phyloP scores from a whole-genome alignment of 2,329 filamentous ascomycete species.

The Stagonosporopsis chrysanthemi region DNA sequence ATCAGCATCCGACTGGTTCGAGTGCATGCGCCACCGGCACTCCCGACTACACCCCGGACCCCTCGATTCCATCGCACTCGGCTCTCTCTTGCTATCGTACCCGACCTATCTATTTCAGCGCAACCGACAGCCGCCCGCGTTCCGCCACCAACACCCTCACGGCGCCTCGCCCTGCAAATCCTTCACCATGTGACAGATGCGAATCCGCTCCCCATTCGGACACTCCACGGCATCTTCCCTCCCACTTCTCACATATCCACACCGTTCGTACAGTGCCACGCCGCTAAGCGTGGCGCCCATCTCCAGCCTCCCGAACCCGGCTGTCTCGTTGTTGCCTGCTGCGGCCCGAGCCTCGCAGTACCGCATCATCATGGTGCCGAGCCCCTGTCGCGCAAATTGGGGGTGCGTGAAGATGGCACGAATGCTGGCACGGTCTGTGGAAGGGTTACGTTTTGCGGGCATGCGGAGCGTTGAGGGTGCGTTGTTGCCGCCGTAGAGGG shows the following conservation, averaged over 20 bases:
- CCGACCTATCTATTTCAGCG: too few relatives aligned
- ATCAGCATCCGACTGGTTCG: neutral
- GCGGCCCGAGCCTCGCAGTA: slow-evolving; percentile 42
- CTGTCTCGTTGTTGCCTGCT: slow-evolving; percentile 22
- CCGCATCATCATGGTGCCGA: slow-evolving; percentile 51
- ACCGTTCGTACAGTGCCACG: slow-evolving; percentile 45
- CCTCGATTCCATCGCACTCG: neutral
- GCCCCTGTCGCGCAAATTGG: slow-evolving; percentile 35
- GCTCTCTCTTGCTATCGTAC: too few relatives aligned
- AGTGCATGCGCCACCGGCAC: neutral
- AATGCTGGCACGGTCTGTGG: slow-evolving; percentile 42
- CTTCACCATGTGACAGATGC: slow-evolving; percentile 47
- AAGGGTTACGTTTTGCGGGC: slow-evolving; percentile 41
- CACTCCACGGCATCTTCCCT: slow-evolving; percentile 42
- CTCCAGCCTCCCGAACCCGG: slow-evolving; percentile 41
- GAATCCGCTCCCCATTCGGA: slow-evolving; percentile 44
- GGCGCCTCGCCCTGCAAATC: slow-evolving; percentile 23
- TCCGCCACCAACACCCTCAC: neutral
- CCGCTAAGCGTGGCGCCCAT: slow-evolving; percentile 49
- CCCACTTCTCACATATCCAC: slow-evolving; percentile 46
- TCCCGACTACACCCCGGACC: neutral
- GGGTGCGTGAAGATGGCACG: slow-evolving; percentile 48
- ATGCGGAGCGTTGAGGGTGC: slow-evolving; percentile 41
- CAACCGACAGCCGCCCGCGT: neutral
- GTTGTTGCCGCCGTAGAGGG: slow-evolving; percentile 45